phyloP scores from a whole-genome alignment of 495 filamentous ascomycete species.

The Echria macrotheca region DNA sequence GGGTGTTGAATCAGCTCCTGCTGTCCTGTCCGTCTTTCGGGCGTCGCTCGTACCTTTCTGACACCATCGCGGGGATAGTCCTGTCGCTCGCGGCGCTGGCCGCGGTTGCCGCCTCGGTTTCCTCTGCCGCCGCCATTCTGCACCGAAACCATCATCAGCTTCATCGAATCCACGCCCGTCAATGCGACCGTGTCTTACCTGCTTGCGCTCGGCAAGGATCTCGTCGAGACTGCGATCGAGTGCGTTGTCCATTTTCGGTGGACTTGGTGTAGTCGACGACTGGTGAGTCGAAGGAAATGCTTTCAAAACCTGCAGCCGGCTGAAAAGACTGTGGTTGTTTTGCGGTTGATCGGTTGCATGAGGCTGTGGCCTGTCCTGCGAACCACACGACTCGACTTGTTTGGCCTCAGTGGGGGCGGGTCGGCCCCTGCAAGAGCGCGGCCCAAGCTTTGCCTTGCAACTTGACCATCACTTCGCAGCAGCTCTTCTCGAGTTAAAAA shows the following conservation, averaged over 20 bases:
- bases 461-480: no score
- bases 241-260: conserved; percentile 12
- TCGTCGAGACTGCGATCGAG: conserved; percentile 82
- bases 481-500: no score
- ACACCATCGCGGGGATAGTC: conserved; percentile 68
- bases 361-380: no score
- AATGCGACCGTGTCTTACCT: conserved; percentile 29
- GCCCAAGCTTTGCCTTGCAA: no score
- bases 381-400: no score
- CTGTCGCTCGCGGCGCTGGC: conserved; percentile 52
- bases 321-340: not conserved
- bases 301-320: no score
- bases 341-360: not conserved
- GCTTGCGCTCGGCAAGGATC: conserved; percentile 75
- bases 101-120: conserved; percentile 36
- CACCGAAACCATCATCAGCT: not conserved
- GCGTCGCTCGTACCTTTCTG: conserved; percentile 62
- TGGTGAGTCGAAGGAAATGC: no score
- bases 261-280: not conserved
- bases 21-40: no score
- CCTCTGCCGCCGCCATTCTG: conserved; percentile 20
- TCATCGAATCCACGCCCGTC: not conserved
- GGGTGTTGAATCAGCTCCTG: no score
- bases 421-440: no score
- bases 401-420: no score